phyloP scores from a whole-genome alignment of 495 filamentous ascomycete species.

The Aspergillus conjunctus region DNA sequence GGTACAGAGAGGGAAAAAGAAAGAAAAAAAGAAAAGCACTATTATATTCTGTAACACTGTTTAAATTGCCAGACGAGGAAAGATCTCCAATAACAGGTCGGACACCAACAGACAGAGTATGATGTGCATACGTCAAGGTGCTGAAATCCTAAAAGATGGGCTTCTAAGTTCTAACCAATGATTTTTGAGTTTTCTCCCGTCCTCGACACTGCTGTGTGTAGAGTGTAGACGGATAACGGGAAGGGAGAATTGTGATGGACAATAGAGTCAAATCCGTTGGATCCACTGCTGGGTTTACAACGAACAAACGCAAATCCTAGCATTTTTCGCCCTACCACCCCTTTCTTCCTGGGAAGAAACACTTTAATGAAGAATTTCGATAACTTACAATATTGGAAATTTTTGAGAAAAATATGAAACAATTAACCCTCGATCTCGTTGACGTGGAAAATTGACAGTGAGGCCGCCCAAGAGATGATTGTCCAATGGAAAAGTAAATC shows the following conservation, averaged over 20 bases:
- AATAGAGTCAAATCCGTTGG: conserved; percentile 2
- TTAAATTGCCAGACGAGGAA: too few species aligned
- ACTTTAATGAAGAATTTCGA: background rate
- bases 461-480: conserved; percentile 22
- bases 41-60: too few species aligned
- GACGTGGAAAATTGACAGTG: conserved; percentile 24
- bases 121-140: background rate
- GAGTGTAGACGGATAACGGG: background rate
- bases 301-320: background rate
- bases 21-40: too few species aligned
- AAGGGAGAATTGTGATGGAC: conserved; percentile 16
- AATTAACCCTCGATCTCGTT: conserved; percentile 6
- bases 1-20: background rate
- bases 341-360: background rate
- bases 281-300: background rate
- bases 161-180: too few species aligned
- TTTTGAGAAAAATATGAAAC: conserved; percentile 19
- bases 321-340: background rate
- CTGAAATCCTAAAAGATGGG: background rate
- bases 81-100: background rate
- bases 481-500: conserved; percentile 24
- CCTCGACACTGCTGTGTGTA: background rate
- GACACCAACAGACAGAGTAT: background rate
- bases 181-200: background rate
- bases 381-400: background rate